These are phyloP conservation scores for Ophidiomyces ophidiicola DNA, from an alignment of 2,329 filamentous ascomycete species.

Conservation along the genomic window DNA sequence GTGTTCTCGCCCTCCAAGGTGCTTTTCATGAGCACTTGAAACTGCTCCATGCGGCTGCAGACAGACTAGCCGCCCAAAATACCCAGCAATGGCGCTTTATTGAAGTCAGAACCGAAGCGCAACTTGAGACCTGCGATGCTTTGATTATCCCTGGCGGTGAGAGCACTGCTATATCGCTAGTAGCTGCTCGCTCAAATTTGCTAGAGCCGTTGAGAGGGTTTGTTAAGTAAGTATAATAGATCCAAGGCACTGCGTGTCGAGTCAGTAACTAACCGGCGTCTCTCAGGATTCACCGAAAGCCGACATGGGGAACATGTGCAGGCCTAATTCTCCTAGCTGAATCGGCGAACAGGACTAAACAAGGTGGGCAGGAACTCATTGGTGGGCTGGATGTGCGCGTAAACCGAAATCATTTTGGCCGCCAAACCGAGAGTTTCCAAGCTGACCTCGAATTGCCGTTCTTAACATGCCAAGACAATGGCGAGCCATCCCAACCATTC, in stretches of 20 bases:
- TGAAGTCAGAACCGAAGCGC: conserved; percentile 63
- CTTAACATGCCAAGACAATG: conserved; percentile 32
- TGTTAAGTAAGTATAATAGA: conserved; percentile 57
- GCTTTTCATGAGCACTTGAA: conserved; percentile 82
- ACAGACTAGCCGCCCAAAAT: conserved; percentile 29
- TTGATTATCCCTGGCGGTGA: conserved; percentile 89
- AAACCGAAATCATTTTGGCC: conserved; percentile 87
- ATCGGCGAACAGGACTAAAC: conserved; percentile 75
- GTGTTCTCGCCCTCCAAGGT: conserved; percentile 70
- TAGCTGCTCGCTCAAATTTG: conserved; percentile 68
- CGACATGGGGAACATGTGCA: conserved; percentile 92
- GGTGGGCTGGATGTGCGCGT: conserved; percentile 84
- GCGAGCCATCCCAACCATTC: conserved; percentile 42
- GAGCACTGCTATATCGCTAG: conserved; percentile 82
- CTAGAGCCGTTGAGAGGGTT: conserved; percentile 77
- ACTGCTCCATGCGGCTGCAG: conserved; percentile 57
- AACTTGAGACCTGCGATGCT: conserved; percentile 64
- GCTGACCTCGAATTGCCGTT: conserved; percentile 62
- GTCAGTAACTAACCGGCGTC: conserved; percentile 14
- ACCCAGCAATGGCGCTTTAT: conserved; percentile 47
- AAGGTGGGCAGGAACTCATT: conserved; percentile 83
- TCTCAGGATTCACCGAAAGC: conserved; percentile 57
- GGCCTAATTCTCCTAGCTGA: conserved; percentile 85
- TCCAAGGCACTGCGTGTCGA: not conserved
- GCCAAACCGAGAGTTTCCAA: conserved; percentile 86